phyloP scores from a whole-genome alignment of 257 asterid species.

The Cinchona pubescens region DNA sequence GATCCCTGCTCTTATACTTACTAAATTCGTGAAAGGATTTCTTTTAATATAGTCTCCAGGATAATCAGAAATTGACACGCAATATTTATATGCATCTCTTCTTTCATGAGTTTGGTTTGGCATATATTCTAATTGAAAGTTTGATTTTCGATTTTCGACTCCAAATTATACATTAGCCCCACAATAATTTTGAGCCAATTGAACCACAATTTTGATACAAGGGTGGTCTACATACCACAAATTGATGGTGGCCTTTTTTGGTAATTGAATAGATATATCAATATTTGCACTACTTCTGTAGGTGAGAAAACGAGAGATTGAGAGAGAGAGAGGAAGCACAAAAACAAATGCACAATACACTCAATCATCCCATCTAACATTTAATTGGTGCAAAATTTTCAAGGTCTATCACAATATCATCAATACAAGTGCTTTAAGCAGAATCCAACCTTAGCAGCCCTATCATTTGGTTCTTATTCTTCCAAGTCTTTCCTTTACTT shows the following conservation, averaged over 20 bases:
- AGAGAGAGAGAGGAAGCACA: neutral
- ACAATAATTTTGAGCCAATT: neutral
- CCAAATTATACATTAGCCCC: neutral
- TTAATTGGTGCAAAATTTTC: slow-evolving; percentile 16
- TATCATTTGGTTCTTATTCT: slow-evolving; percentile 35
- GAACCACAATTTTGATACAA: neutral
- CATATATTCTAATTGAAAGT: neutral
- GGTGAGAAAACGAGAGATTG: neutral
- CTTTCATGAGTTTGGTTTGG: too few relatives aligned
- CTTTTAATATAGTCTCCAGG: too few relatives aligned
- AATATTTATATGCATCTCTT: too few relatives aligned
- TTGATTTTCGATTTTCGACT: neutral
- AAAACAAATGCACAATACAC: neutral
- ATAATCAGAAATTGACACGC: too few relatives aligned
- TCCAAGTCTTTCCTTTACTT: slow-evolving; percentile 37
- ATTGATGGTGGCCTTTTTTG: neutral
- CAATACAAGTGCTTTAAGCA: neutral
- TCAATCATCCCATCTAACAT: slow-evolving; percentile 4
- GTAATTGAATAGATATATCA: neutral
- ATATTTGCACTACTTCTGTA: neutral
- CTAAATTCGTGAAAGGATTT: too few relatives aligned
- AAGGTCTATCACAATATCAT: slow-evolving; percentile 16
- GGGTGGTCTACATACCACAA: neutral
- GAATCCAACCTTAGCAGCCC: neutral
- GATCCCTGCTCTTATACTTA: too few relatives aligned